These are phyloP conservation scores for Dorcoceras hygrometricum DNA, from an alignment of 257 asterid genomes.

Conservation along the genomic window DNA sequence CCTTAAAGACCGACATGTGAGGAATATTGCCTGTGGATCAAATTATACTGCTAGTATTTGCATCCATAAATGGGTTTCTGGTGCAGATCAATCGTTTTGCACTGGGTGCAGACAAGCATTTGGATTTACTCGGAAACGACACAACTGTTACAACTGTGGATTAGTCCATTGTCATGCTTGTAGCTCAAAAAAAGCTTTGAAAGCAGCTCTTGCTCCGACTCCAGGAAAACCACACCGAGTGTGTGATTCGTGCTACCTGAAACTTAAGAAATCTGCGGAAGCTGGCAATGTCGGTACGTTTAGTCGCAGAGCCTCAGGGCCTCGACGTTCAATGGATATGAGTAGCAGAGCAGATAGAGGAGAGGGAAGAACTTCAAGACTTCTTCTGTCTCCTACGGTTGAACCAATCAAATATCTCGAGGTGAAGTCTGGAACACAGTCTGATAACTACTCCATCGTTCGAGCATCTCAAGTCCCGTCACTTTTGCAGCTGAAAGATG, in stretches of 20 bases:
- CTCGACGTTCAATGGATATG: conserved; percentile 44
- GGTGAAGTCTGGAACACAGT: conserved; percentile 50
- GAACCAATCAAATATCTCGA: conserved; percentile 90
- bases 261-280: conserved; percentile 67
- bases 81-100: conserved; percentile 88
- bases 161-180: conserved; percentile 89
- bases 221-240: conserved; percentile 95
- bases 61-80: conserved; percentile 90
- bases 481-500: conserved; percentile 74
- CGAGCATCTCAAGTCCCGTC: conserved; percentile 96
- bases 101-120: conserved; percentile 82
- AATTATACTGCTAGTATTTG: conserved; percentile 76
- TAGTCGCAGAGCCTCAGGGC: conserved; percentile 42
- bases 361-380: conserved; percentile 48
- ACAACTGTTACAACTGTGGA: conserved; percentile 85
- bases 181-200: conserved; percentile 79
- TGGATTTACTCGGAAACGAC: conserved; percentile 86
- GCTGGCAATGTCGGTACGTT: conserved; percentile 35
- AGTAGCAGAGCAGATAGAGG: conserved; percentile 42
- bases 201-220: conserved; percentile 90
- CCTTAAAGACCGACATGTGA: conserved; percentile 74
- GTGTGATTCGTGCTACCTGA: conserved; percentile 71
- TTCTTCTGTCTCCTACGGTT: conserved; percentile 57
- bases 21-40: conserved; percentile 78
- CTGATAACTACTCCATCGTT: conserved; percentile 51